Conservation (phyloP, 495 filamentous ascomycete species). For the Hypoxylon trugodes region DNA sequence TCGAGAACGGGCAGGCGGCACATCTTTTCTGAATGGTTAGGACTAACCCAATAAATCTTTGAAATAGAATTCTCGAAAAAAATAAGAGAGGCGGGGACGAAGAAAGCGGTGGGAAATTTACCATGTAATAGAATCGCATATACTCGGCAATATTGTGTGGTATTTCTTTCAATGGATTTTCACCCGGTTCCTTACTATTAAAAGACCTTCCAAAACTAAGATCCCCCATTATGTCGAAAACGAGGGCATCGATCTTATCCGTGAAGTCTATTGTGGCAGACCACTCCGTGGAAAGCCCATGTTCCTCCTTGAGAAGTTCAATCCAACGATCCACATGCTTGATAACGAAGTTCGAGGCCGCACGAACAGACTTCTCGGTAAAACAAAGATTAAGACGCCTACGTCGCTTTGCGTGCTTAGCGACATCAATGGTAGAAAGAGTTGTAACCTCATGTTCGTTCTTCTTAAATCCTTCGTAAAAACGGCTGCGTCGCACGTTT, state of each 20-base stretch:
- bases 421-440: conserved; percentile 32
- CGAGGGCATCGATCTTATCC: conserved; percentile 30
- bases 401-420: conserved; percentile 40
- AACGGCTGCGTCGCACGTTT: conserved; percentile 38
- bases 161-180: conserved; percentile 34
- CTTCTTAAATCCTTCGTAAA: conserved; percentile 34
- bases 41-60: background rate
- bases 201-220: conserved; percentile 63
- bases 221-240: conserved; percentile 54
- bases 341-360: conserved; percentile 29
- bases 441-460: conserved; percentile 33
- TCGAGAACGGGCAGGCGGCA: conserved; percentile 14
- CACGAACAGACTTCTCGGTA: conserved; percentile 39
- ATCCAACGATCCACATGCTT: conserved; percentile 47
- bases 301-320: conserved; percentile 30
- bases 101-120: conserved; percentile 26
- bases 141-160: conserved; percentile 35
- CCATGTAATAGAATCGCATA: conserved; percentile 37
- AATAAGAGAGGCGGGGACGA: background rate
- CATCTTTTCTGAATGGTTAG: conserved; percentile 15
- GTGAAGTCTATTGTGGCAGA: conserved; percentile 34
- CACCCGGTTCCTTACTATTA: conserved; percentile 52
- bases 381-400: conserved; percentile 39
- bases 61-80: background rate
- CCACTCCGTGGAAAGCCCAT: conserved; percentile 29